Conservation (phyloP, 768 basidiomycete species). For the Flagelloscypha sp. region DNA sequence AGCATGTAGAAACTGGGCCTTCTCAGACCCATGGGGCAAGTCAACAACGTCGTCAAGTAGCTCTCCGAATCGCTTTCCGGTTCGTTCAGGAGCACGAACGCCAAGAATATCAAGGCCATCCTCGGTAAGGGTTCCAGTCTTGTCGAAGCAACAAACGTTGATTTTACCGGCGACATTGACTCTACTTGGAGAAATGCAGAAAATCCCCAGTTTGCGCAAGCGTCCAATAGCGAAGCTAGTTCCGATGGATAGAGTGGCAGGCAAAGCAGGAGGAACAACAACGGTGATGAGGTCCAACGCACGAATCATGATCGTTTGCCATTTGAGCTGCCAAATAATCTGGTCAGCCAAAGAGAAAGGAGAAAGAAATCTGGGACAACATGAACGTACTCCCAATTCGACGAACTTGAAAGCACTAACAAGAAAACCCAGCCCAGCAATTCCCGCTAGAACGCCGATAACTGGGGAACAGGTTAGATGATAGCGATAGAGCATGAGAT, state of each 20-base stretch:
- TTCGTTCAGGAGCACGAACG: constrained; percentile 76
- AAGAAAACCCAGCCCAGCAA: constrained; percentile 86
- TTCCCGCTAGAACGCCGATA: constrained; percentile 84
- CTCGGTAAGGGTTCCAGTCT: constrained; percentile 97
- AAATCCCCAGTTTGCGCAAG: constrained; percentile 80
- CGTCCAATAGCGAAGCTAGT: constrained; percentile 91
- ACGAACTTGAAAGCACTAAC: constrained; percentile 90
- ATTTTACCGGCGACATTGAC: constrained; percentile 95
- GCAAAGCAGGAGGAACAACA: constrained; percentile 94
- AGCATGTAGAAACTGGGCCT: constrained; percentile 84
- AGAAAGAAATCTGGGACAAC: constrained; percentile 1
- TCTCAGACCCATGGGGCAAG: constrained; percentile 62
- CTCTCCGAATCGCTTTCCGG: constrained; percentile 77
- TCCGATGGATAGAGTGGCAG: constrained; percentile 94
- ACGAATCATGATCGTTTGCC: constrained; percentile 85
- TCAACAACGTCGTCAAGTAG: constrained; percentile 82
- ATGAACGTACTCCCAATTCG: constrained; percentile 63
- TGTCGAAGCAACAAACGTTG: constrained; percentile 98
- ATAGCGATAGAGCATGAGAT: too few species aligned
- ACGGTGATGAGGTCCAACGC: constrained; percentile 94
- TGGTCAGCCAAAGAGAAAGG: constrained; percentile 3
- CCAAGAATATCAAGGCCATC: constrained; percentile 97
- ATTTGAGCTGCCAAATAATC: constrained; percentile 50
- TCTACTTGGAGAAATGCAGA: constrained; percentile 92
- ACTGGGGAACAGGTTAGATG: too few species aligned